These are phyloP conservation scores for Chytriomyces hyalinus DNA, from an alignment of 192 early-diverging fungal species.

Conservation along the genomic window DNA sequence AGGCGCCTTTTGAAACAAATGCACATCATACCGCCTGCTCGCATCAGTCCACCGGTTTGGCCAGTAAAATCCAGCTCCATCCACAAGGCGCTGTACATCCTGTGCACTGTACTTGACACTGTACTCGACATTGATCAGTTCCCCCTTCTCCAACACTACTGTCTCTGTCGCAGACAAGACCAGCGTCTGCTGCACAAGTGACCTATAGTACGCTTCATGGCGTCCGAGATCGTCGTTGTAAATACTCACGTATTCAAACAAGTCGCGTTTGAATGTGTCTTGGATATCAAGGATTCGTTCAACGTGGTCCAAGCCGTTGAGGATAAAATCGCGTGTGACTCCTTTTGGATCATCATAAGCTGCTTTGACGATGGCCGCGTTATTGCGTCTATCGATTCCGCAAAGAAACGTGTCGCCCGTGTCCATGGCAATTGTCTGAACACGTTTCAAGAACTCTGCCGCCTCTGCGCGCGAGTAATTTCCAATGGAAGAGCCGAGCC, in stretches of 20 bases:
- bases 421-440: conserved; percentile 62
- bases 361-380: conserved; percentile 63
- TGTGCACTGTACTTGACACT: conserved; percentile 78
- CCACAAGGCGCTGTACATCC: conserved; percentile 56
- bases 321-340: conserved; percentile 78
- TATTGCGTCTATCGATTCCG: conserved; percentile 86
- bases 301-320: conserved; percentile 83
- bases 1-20: conserved; percentile 54
- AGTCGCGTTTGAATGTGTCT: conserved; percentile 61
- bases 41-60: conserved; percentile 51
- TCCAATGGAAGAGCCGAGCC: conserved; percentile 92
- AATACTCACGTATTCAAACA: conserved; percentile 74
- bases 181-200: conserved; percentile 56
- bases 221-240: conserved; percentile 78
- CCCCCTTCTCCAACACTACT: conserved; percentile 67
- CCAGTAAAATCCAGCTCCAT: conserved; percentile 43
- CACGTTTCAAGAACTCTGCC: conserved; percentile 64
- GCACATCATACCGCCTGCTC: conserved; percentile 47
- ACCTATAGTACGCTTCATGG: conserved; percentile 79
- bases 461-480: conserved; percentile 74
- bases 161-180: conserved; percentile 43
- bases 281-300: conserved; percentile 66
- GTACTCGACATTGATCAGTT: conserved; percentile 88
- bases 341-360: conserved; percentile 88
- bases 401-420: conserved; percentile 76